phyloP scores from a whole-genome alignment of 202 grass and related monocot species.

The Digitaria exilis region DNA sequence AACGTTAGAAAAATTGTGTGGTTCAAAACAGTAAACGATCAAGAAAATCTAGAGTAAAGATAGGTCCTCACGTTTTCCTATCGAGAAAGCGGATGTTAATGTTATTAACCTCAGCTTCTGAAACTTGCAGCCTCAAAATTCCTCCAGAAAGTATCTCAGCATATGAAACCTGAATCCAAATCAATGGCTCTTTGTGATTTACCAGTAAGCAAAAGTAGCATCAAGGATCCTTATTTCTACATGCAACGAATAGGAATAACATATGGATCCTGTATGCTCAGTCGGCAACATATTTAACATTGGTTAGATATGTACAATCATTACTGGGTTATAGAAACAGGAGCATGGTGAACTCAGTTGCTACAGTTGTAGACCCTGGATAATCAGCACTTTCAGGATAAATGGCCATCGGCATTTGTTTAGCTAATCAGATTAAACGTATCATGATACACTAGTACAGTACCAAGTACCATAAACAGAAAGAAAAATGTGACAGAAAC shows the following conservation, averaged over 20 bases:
- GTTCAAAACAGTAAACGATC: conserved; percentile 31
- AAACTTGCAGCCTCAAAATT: conserved; percentile 81
- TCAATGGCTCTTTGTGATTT: conserved; percentile 35
- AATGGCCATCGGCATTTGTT: not conserved
- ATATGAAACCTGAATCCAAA: conserved; percentile 68
- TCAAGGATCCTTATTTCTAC: not conserved
- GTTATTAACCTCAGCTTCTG: conserved; percentile 89
- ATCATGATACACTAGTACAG: not conserved
- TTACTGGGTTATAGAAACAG: not conserved
- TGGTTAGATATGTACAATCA: conserved; percentile 5
- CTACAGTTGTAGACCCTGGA: not conserved
- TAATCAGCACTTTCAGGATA: not conserved
- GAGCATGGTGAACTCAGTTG: not conserved
- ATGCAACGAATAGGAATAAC: not conserved
- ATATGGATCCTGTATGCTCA: not conserved
- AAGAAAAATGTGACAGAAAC: not conserved
- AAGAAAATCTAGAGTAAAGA: conserved; percentile 33
- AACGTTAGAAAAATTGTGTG: conserved; percentile 32
- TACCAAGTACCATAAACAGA: not conserved
- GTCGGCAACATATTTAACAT: not conserved
- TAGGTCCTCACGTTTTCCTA: conserved; percentile 76
- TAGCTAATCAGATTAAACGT: conserved; percentile 14
- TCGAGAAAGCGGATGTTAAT: conserved; percentile 91
- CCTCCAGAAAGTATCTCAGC: conserved; percentile 97
- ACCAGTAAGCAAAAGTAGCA: conserved; percentile 10